Evolutionary conservation across 2,329 filamentous ascomycete genomes (phyloP).

Genomic region (Xylaria sp.): DNA sequence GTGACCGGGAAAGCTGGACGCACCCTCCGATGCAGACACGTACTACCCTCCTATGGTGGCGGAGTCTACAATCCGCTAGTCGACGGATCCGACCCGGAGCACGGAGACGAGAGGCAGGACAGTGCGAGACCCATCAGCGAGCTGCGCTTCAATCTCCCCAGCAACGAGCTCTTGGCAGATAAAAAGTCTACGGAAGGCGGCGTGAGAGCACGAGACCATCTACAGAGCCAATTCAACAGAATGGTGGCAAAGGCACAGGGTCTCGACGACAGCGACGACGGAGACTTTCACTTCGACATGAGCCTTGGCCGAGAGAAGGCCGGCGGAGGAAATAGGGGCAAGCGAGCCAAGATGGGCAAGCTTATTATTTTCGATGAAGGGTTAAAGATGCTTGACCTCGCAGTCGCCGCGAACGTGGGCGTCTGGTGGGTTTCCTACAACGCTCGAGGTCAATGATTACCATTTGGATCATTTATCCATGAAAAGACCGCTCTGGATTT

Average conservation of each 20-base stretch:
- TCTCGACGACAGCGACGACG: constrained; percentile 53
- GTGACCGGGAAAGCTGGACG: constrained; percentile 80
- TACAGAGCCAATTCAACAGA: constrained; percentile 51
- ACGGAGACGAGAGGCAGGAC: constrained; percentile 47
- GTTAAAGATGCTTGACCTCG: constrained; percentile 92
- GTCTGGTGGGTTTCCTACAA: constrained; percentile 87
- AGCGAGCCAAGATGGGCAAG: constrained; percentile 92
- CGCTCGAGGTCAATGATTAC: not conserved
- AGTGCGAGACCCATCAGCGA: constrained; percentile 72
- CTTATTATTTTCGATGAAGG: constrained; percentile 90
- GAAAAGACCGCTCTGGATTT: not conserved
- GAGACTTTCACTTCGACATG: constrained; percentile 68
- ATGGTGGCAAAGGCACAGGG: constrained; percentile 47
- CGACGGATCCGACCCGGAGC: constrained; percentile 50
- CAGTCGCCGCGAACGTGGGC: constrained; percentile 90
- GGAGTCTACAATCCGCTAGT: constrained; percentile 59
- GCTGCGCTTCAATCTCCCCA: constrained; percentile 88
- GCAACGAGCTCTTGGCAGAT: constrained; percentile 59
- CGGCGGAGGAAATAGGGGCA: constrained; percentile 86
- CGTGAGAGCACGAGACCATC: constrained; percentile 51
- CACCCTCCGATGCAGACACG: constrained; percentile 78
- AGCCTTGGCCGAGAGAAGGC: constrained; percentile 84
- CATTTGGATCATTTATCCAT: not conserved
- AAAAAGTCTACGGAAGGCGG: constrained; percentile 53
- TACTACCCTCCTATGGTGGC: constrained; percentile 61